Percentiles rank a stretch among this genome's conserved stretches.
These are phyloP conservation scores for Podaxis carcinomalis DNA, from an alignment of 768 basidiomycete genomes.

Conservation along the genomic window DNA sequence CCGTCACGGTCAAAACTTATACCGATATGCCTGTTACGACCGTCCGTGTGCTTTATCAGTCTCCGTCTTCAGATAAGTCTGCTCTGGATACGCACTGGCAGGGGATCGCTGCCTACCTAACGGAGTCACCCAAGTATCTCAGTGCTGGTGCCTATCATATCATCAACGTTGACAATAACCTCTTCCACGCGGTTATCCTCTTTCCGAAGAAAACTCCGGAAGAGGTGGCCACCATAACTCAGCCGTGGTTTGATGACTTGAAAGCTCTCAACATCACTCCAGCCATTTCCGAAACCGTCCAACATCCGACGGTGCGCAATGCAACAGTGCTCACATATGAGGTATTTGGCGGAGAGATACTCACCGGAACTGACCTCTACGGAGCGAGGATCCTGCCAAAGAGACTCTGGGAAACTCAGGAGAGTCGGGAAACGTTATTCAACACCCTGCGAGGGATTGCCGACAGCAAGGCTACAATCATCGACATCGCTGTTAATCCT, in stretches of 20 bases:
- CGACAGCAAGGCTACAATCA: slow-evolving; percentile 10
- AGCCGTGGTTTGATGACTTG: slow-evolving; percentile 2
- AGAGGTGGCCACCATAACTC: not conserved
- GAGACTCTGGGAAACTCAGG: slow-evolving; percentile 7
- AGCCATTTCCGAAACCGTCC: slow-evolving; percentile 2
- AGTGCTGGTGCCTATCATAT: slow-evolving; percentile 14
- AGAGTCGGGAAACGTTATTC: slow-evolving; percentile 7
- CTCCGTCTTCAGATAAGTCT: slow-evolving; percentile 1
- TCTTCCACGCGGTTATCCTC: slow-evolving; percentile 14
- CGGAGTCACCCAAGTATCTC: slow-evolving; percentile 12
- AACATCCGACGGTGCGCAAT: slow-evolving; percentile 13
- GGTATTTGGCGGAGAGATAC: slow-evolving; percentile 14
- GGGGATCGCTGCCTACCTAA: slow-evolving; percentile 13
- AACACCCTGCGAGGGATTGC: slow-evolving; percentile 5
- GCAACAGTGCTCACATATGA: slow-evolving; percentile 7
- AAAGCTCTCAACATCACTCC: slow-evolving; percentile 3
- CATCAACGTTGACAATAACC: slow-evolving; percentile 10
- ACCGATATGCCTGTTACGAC: slow-evolving; percentile 14
- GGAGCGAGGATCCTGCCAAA: slow-evolving; percentile 14
- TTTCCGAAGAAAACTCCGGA: slow-evolving; percentile 11
- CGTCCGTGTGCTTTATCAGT: slow-evolving; percentile 11
- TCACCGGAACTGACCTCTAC: slow-evolving; percentile 11
- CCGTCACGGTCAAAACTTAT: slow-evolving; percentile 16
- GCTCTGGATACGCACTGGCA: slow-evolving; percentile 10
- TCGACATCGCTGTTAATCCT: slow-evolving; percentile 17